Evolutionary conservation across 108 stramenopile species (phyloP), one percentile per base, ranked within the genome.

Genomic region (Schizochytrium sp.): DNA sequence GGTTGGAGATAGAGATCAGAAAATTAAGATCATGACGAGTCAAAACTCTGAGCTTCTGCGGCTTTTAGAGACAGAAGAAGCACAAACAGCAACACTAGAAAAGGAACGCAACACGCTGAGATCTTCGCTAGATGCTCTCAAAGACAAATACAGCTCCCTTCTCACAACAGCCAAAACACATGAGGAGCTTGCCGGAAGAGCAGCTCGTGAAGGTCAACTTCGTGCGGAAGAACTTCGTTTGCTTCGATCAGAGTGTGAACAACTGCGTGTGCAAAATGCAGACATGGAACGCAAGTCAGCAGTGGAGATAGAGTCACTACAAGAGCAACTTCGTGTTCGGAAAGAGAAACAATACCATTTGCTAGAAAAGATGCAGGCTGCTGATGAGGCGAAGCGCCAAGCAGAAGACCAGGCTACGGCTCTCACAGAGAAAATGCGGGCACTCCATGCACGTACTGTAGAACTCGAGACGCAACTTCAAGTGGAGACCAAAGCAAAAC

Each of bases 311-410:
- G 96, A 96, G 91, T 91, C 95, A 15, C 89, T 95, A 69, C 93
- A 97, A 69, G 96, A 97, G 88, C 96, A 97, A 93, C 94, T 97
- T 38, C 92, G 96, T 2, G 93, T 97, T 72, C 92, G 96, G 47
- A 97, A 96, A 90, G 95, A 96, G 90, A 97, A 97, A 90, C 96
- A 96, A 76, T 97, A 97, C 87, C 95, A 96, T 90, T 89, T 96
- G 15, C 88, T 96, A 58, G 94, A 96, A 57, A 96, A 97, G 93
- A 83, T 95, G 83, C 96, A 96, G 93, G 92, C 94, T 46, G 95
- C 96, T 44, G 96, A 97, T 88, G 95, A 95, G 76, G 92, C 95
- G 49, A 92, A 94, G 89, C 92, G 94, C n/a, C 94, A 95, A 87
- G 95, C 96, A 2, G 95, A 96, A 73, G 95, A 96, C 88, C 94